Conservation (phyloP, 306 rosid genomes). For the Morella rubra region DNA sequence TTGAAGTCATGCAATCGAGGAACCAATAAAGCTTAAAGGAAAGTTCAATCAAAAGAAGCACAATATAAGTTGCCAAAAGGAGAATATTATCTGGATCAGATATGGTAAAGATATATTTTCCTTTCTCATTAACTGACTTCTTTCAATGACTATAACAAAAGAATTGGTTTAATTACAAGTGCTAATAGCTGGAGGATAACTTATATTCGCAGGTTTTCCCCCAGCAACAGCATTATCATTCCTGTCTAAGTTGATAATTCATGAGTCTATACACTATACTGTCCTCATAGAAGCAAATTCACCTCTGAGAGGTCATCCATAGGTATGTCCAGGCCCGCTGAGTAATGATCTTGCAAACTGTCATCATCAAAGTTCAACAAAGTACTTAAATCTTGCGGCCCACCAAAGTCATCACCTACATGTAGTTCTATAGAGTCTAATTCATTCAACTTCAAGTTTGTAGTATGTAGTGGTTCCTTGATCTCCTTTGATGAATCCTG, state of each 20-base stretch:
- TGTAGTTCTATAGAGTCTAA: slow-evolving; percentile 66
- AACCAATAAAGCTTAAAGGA: background rate
- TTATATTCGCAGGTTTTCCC: slow-evolving; percentile 53
- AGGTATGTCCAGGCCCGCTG: slow-evolving; percentile 70
- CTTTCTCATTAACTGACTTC: slow-evolving; percentile 37
- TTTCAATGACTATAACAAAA: slow-evolving; percentile 51
- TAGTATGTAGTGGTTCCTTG: slow-evolving; percentile 42
- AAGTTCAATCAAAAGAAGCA: slow-evolving; percentile 29
- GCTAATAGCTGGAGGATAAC: slow-evolving; percentile 54
- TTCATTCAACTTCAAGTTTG: slow-evolving; percentile 49
- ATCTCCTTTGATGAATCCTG: slow-evolving; percentile 37
- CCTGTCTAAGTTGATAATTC: slow-evolving; percentile 34
- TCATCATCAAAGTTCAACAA: slow-evolving; percentile 75
- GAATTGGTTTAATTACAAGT: slow-evolving; percentile 75
- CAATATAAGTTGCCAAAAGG: slow-evolving; percentile 31
- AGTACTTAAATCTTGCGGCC: slow-evolving; percentile 59
- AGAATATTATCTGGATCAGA: slow-evolving; percentile 28
- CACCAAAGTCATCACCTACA: slow-evolving; percentile 55
- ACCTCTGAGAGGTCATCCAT: slow-evolving; percentile 85
- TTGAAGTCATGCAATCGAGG: background rate
- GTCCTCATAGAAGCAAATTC: slow-evolving; percentile 55
- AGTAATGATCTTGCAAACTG: slow-evolving; percentile 56
- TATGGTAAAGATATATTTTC: slow-evolving; percentile 35
- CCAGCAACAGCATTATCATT: slow-evolving; percentile 40
- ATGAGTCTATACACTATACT: slow-evolving; percentile 40